Percentiles rank a stretch among this genome's conserved stretches.
phyloP scores from a whole-genome alignment of 1,284 basidiomycete genomes.

The Cutaneotrichosporon mucoides region DNA sequence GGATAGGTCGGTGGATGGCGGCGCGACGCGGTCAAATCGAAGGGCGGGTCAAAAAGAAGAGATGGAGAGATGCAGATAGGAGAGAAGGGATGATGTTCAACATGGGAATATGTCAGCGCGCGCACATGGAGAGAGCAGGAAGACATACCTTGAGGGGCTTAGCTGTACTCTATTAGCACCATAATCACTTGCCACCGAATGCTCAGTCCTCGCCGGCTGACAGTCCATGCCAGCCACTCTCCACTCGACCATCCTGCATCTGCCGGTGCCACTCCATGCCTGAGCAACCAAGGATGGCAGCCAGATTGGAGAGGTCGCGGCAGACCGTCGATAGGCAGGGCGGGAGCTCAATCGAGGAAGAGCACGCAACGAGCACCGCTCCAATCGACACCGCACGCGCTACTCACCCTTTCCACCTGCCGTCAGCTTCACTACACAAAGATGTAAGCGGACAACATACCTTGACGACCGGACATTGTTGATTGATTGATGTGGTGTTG shows the following conservation, averaged over 20 bases:
- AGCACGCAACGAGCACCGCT: background rate
- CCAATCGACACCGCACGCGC: background rate
- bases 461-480: conserved; percentile 3
- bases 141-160: conserved; percentile 26
- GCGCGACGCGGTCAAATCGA: too few relatives aligned
- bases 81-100: background rate
- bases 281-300: too few relatives aligned
- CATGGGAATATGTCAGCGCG: background rate
- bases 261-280: background rate
- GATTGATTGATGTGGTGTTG: background rate
- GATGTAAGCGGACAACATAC: background rate
- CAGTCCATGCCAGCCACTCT: too few relatives aligned
- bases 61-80: background rate
- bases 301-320: too few relatives aligned
- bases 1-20: too few relatives aligned
- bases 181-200: background rate
- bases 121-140: too few relatives aligned
- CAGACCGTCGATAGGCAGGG: too few relatives aligned
- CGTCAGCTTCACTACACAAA: background rate
- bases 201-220: background rate
- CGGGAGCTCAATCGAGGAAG: too few relatives aligned
- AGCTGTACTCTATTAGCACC: conserved; percentile 12
- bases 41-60: background rate
- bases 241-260: background rate
- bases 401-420: conserved; percentile 12